Base-by-base conservation (phyloP, 805 yeast genomes). In the Wickerhamiella nectarea region DNA sequence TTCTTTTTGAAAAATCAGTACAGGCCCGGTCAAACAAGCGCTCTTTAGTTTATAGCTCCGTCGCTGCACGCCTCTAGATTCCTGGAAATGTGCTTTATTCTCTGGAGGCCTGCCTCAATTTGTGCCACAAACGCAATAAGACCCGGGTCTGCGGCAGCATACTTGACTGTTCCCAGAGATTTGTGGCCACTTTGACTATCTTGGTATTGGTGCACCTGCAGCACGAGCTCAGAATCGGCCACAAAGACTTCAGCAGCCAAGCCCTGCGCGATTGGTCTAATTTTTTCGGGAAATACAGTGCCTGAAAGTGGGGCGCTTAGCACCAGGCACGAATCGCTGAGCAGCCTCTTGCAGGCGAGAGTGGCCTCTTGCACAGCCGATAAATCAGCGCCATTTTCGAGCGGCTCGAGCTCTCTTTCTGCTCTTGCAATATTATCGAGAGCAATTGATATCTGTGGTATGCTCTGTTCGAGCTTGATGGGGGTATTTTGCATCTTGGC, bases 41-140 rank as follows among this genome's bases (percentile, higher is more conserved):
- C n/a, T 21, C 5, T 21, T 21, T 8, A 21, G 24, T 8, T 25
- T 9, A 25, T 10, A 8, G 31, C 15, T 11, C 31, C n/a, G n/a
- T n/a, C 31, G 7, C 31, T 11, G 24, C 24, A 12, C 6, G 38
- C 24, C 25, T 10, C 37, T 22, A 42, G 31, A 6, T 43, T 43
- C 6, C 15, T 14, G 6, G n/a, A 11, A n/a, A 34, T 34, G 15
- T 38, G 46, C 36, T 26, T 20, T 6, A 38, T 15, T 14, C 46
- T 33, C 9, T 38, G 42, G 4, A 34, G 24, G 4, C 20, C 38
- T 3, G 43, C 42, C 33, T 44, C 46, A 3, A 38, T 26, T 26
- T 44, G 38, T 10, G 46, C 39, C 3, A 24, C 34, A n/a, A 38
- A 19, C 12, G 47, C 31, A 18, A 44, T 26, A 12, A 44, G 31